Evolutionary conservation across 1,284 basidiomycete genomes (phyloP), one percentile per base, ranked within the genome.

Genomic region (Tilletia indica): DNA sequence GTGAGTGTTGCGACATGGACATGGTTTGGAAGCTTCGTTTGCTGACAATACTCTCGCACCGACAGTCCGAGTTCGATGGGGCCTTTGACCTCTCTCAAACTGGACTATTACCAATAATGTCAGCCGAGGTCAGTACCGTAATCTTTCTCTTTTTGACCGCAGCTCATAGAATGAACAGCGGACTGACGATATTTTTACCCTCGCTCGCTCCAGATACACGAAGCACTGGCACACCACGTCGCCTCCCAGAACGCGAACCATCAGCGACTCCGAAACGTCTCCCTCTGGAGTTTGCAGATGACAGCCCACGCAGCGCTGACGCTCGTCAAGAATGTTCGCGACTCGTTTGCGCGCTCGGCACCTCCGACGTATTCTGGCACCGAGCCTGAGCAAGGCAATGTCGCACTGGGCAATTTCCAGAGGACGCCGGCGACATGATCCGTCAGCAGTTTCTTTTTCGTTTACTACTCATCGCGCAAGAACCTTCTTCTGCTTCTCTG

Each of bases 1-100:
- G 63, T 68, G 56, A 69, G 39, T 71, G 48, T 81, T 56, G 83
- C 84, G 73, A 74, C 83, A 72, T 83, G 73, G 68, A 81, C 68
- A 67, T 80, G 69, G 74, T 77, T 76, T 61, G 66, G 76, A 64
- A 75, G 80, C 67, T 72, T 12, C 74, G 92, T 89, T 92, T 25
- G 11, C 25, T 36, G 58, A n/a, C 56, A 48, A 25, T 1, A 16
- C 16, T 25, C 38, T 67, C 5, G 34, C 63, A 4, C 31, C 36
- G 31, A 8, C 74, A 72, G 71, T 77, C 72, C 73, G 82, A 84
- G 67, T 84, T 84, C 54, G 81, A 84, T 36, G 82, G 82, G 0
- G 78, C 79, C n/a, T 63, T 84, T 19, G 82, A 84, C 68, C 80
- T 84, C 2, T 77, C 82, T 0, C 82, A 84, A 54, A 84, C 82